Conservation (phyloP, 371 early-diverging fungal species). For the Rhizopus microsporus region DNA sequence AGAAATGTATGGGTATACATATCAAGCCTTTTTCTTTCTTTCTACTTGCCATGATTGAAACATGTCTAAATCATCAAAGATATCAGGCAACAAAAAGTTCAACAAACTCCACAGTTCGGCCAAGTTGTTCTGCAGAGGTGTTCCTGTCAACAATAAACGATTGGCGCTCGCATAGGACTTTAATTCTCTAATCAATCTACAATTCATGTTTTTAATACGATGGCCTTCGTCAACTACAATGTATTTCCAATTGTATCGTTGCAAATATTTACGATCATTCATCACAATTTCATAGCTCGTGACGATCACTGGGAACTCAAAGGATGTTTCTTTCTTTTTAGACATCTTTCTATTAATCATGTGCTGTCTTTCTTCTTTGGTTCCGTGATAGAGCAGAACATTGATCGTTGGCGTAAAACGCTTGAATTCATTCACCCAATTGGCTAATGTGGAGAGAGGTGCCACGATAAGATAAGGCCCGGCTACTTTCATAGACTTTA, state of each 20-base stretch:
- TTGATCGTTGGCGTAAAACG: conserved; percentile 85
- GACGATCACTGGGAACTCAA: conserved; percentile 76
- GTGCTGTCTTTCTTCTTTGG: conserved; percentile 74
- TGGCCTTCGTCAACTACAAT: conserved; percentile 97
- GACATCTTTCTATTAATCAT: conserved; percentile 72
- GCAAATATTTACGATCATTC: conserved; percentile 76
- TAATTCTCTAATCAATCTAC: conserved; percentile 85
- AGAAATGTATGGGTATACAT: background rate
- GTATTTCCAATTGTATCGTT: conserved; percentile 81
- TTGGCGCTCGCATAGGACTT: conserved; percentile 83
- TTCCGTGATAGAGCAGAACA: conserved; percentile 93
- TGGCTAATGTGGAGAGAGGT: conserved; percentile 94
- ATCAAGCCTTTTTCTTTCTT: background rate
- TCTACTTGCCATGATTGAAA: conserved; percentile 74
- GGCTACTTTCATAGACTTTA: conserved; percentile 81
- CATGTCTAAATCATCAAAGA: conserved; percentile 84
- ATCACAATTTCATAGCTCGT: conserved; percentile 94
- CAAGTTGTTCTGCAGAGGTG: conserved; percentile 95
- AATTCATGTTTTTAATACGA: conserved; percentile 92
- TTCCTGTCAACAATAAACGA: conserved; percentile 89
- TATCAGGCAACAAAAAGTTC: conserved; percentile 90
- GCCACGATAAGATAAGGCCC: conserved; percentile 96
- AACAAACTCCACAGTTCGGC: conserved; percentile 93
- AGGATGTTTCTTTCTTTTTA: conserved; percentile 49
- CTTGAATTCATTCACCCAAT: conserved; percentile 97